Evolutionary conservation across 352 stramenopile genomes (phyloP), one percentile per base, ranked within the genome.

Genomic region (Pythium brassicae): DNA sequence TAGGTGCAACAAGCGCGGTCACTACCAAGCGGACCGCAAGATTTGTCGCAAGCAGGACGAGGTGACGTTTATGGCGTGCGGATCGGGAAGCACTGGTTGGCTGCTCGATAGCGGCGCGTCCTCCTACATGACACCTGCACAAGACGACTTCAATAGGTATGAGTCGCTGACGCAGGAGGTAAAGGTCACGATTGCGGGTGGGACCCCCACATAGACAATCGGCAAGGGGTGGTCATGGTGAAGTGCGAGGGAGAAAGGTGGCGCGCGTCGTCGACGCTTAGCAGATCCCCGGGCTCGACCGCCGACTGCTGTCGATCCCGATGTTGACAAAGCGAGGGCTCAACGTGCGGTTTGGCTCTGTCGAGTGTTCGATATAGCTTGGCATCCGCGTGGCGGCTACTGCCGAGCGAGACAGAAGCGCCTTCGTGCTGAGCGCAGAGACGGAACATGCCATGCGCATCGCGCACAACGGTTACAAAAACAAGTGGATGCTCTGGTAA

Each of bases 111-210:
- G 42, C 1, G 50, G 53, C 48, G 57, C 53, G 43, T 62, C 22
- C 22, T 65, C 52, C 27, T 35, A 70, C 45, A 66, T 56, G 63
- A 61, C 50, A 19, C 55, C 48, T 23, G 32, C 57, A 14, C 52
- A 22, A 11, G 43, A 53, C 34, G 65, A 63, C 35, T 66, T 63
- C 20, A 14, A 58, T 19, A 61, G 42, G 8, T 49, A 49, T 19
- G 10, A 49, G 26, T 4, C 1, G n/a, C 22, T 49, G 15, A 22
- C 23, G n/a, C 25, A 4, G 7, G n/a, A 20, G 23, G 26, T 49
- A 15, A 5, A 49, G 26, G 43, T 29, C 17, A 49, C 43, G 43
- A 49, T 49, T 32, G 43, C 23, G 4, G 43, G 26, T 22, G 43
- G 20, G 4, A 19, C 43, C 25, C 14, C 9, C 43, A 32, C 26